These are phyloP conservation scores for Themeda triandra DNA, from an alignment of 176 grass and related monocot genomes.

Conservation along the genomic window DNA sequence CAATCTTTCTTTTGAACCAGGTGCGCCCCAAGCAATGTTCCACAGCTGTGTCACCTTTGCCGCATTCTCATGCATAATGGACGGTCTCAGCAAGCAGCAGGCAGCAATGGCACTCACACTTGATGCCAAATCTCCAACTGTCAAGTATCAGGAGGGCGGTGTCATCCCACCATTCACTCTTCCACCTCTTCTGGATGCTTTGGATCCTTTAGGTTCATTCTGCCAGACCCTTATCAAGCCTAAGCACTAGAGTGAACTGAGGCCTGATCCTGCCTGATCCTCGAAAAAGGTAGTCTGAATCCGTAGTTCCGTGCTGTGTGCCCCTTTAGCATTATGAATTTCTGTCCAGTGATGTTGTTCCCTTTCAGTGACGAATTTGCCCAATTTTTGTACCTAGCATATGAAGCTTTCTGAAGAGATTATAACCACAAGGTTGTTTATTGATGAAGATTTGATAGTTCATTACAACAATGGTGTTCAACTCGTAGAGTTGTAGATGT, in stretches of 20 bases:
- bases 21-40: constrained; percentile 69
- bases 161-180: constrained; percentile 69
- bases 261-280: background rate
- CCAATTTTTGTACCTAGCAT: background rate
- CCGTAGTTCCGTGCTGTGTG: background rate
- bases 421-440: background rate
- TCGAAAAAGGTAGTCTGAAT: background rate
- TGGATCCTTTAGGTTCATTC: constrained; percentile 57
- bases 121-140: background rate
- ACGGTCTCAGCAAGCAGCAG: constrained; percentile 84
- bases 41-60: constrained; percentile 80
- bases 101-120: constrained; percentile 51
- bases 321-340: background rate
- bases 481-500: background rate
- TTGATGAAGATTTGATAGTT: background rate
- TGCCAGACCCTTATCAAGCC: constrained; percentile 51
- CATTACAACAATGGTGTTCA: background rate
- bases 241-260: constrained; percentile 14
- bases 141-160: background rate
- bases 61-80: constrained; percentile 83
- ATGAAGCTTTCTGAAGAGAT: constrained; percentile 3
- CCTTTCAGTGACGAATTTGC: background rate
- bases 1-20: constrained; percentile 33
- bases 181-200: constrained; percentile 43
- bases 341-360: background rate